Base-by-base conservation (phyloP, 768 basidiomycete genomes). In the Coprinopsis sp. region DNA sequence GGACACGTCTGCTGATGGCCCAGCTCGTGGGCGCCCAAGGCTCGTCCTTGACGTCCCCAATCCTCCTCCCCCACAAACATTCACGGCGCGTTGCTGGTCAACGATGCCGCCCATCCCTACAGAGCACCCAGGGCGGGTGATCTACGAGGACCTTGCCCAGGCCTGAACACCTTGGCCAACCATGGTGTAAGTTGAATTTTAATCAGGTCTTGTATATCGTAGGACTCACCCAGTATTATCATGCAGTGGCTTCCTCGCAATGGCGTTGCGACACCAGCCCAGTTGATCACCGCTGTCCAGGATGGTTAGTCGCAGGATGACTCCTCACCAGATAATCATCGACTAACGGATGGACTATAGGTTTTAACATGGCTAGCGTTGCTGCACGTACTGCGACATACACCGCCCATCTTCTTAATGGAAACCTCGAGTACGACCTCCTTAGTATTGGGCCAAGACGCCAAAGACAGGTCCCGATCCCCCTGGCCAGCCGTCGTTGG, bases 101-200 rank as follows among this genome's bases (percentile, higher is more conserved):
- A 51, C 21, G 49, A 54, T 27, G 7, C 16, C 13, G 21, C 33
- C 13, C 58, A 59, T 34, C 58, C 58, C 21, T 59, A 46, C 45
- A 47, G 37, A 46, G 42, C 51, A 14, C 48, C 49, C 12, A 14
- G 37, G 13, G 18, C 2, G 52, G n/a, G 39, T 0, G 58, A 55
- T 30, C 49, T 53, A 24, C 54, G 56, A 8, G 56, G 56, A n/a
- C 54, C 54, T 13, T 58, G 54, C 22, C 54, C 56, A 27, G 56
- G 56, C 4, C 33, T 58, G 37, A 55, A 58, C 29, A 58, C 56
- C 1, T 50, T 58, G 13, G 54, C 56, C 22, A 51, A 50, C 33
- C 54, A 58, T 44, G 56, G 56, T 25, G 54, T 58, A 50, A 8
- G 47, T 48, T 31, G 12, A n/a, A 12, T 16, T 12, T 21, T 6